phyloP scores from a whole-genome alignment of 768 basidiomycete species.

The Phlebiopsis flavidoalba region DNA sequence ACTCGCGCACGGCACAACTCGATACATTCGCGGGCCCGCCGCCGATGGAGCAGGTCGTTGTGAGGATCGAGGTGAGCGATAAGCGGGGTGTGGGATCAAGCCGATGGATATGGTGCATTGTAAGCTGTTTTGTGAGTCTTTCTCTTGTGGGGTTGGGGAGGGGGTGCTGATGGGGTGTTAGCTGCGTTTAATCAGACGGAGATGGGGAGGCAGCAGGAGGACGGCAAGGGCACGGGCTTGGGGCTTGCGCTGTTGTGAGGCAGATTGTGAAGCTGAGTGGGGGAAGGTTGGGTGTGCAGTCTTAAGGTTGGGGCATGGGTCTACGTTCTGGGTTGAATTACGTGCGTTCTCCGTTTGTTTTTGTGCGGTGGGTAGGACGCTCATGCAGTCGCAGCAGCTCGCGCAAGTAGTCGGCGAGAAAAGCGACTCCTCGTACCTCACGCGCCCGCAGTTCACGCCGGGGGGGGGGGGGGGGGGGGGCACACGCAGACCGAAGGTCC shows the following conservation, averaged over 20 bases:
- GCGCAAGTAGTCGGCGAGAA: constrained; percentile 65
- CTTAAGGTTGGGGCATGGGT: constrained; percentile 58
- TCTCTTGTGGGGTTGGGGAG: neutral
- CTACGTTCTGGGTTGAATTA: constrained; percentile 86
- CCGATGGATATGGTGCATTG: constrained; percentile 64
- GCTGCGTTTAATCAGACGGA: constrained; percentile 79
- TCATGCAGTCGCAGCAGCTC: constrained; percentile 34
- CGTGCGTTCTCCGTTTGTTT: constrained; percentile 31
- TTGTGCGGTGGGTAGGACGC: too few species aligned
- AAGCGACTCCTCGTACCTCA: constrained; percentile 31
- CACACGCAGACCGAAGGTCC: neutral
- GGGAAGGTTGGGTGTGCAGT: constrained; percentile 38
- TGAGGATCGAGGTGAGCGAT: constrained; percentile 79
- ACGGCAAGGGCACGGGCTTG: constrained; percentile 50
- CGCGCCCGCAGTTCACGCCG: neutral
- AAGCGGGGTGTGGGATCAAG: constrained; percentile 63
- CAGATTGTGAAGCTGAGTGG: constrained; percentile 48
- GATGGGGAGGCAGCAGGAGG: constrained; percentile 63
- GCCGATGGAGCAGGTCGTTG: constrained; percentile 59
- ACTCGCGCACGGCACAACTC: constrained; percentile 49
- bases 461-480: too few species aligned
- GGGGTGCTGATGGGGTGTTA: constrained; percentile 18
- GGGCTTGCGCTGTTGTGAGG: constrained; percentile 47
- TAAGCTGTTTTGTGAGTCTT: constrained; percentile 58
- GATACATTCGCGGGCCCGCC: constrained; percentile 34